Evolutionary conservation across 208 protist genomes (phyloP).

Genomic region (Wallacemonas sp.): DNA sequence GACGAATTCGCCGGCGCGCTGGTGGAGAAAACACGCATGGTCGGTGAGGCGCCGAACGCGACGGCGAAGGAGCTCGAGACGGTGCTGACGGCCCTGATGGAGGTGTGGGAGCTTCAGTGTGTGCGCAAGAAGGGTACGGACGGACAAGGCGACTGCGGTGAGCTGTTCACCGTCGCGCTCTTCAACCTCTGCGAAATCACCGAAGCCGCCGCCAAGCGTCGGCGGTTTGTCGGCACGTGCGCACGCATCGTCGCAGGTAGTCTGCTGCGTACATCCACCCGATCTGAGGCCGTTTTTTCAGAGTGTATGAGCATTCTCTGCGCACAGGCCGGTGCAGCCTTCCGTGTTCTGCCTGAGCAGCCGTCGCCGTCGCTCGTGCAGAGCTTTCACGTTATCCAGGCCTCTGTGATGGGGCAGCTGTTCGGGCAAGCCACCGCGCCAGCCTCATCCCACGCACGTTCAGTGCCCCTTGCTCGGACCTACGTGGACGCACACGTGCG

Average conservation of each 20-base stretch:
- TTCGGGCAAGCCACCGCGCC: constrained; percentile 10
- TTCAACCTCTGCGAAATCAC: constrained; percentile 36
- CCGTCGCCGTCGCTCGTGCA: constrained; percentile 9
- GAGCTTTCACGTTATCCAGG: constrained; percentile 41
- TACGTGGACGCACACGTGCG: constrained; percentile 13
- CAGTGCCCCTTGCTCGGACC: neutral
- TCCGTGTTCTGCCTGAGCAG: constrained; percentile 26
- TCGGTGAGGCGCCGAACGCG: constrained; percentile 61
- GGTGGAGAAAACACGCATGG: constrained; percentile 49
- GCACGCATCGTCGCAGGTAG: constrained; percentile 28
- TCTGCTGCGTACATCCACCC: constrained; percentile 43
- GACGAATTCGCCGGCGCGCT: constrained; percentile 82
- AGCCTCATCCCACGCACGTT: constrained; percentile 1
- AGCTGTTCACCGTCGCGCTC: constrained; percentile 70
- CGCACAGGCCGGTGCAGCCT: constrained; percentile 19
- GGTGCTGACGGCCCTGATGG: constrained; percentile 56
- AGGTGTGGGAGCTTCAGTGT: constrained; percentile 85
- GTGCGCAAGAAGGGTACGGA: constrained; percentile 51
- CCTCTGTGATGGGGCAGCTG: constrained; percentile 35
- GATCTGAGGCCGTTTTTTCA: constrained; percentile 40
- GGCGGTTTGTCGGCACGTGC: constrained; percentile 31
- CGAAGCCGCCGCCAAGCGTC: constrained; percentile 26
- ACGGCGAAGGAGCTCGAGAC: constrained; percentile 55
- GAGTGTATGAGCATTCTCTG: constrained; percentile 47
- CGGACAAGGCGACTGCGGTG: constrained; percentile 38